Conservation (phyloP, 306 rosid species). For the Glycine tomentella region DNA sequence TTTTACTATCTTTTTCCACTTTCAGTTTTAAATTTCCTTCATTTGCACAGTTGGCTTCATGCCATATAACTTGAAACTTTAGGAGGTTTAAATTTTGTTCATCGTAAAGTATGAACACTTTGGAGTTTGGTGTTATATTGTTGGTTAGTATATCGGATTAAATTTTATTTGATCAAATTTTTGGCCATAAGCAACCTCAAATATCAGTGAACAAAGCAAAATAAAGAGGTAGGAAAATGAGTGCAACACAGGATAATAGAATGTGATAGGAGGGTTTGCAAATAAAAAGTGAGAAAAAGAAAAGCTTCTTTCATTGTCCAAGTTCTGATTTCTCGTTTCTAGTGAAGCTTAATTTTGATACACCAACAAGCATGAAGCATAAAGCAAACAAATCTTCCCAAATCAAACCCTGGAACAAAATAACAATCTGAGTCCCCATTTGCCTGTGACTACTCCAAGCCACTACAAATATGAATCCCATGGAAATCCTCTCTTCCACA, state of each 20-base stretch:
- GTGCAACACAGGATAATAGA: neutral
- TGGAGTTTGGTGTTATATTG: neutral
- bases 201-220: neutral
- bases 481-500: no score
- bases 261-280: neutral
- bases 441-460: no score
- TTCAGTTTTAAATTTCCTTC: conserved; percentile 7
- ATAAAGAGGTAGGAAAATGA: neutral
- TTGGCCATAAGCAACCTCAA: neutral
- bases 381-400: no score
- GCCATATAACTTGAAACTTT: conserved; percentile 13
- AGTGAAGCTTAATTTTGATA: no score
- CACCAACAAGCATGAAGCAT: no score
- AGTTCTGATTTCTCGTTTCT: no score
- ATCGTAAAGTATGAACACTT: neutral
- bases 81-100: conserved; percentile 26
- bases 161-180: neutral
- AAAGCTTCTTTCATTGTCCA: no score
- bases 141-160: conserved; percentile 4
- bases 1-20: neutral
- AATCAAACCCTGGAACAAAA: no score
- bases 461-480: no score
- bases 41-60: neutral
- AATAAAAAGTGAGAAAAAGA: no score
- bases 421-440: no score